Evolutionary conservation across 164 flowering plant species (phyloP), one percentile per base, ranked within the genome.

Genomic region (Amborella trichopoda): DNA sequence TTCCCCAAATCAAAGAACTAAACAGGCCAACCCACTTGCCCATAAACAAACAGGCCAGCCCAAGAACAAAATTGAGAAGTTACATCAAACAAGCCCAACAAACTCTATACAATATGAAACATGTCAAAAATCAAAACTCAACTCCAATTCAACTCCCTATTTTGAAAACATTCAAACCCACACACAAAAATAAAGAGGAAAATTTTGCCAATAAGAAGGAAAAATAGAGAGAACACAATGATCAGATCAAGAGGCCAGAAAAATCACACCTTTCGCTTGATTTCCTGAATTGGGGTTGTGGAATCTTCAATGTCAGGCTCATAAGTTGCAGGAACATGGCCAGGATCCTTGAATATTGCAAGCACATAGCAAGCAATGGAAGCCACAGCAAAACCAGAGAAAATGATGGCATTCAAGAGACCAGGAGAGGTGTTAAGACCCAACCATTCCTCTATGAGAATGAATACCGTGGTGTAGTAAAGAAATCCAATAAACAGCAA

Each of bases 211-310:
- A 30, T 6, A 30, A 30, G 34, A 8, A 14, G 34, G 9, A 30
- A 14, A 30, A 30, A 30, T 30, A 30, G 11, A 30, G 9, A n/a
- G 19, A 37, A 6, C 40, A 37, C 14, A 37, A 37, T 6, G 5
- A 10, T 37, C n/a, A n/a, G 40, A 5, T 37, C 19, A 37, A 14
- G 34, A 21, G n/a, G n/a, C n/a, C 13, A 37, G n/a, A 8, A n/a
- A 37, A 21, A 30, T 1, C 63, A 19, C 9, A 84, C 99, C 93
- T 91, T 91, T 40, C 98, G 83, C 67, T 91, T 91, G 74, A 91
- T 78, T 75, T 91, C 99, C 36, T 87, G 96, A 44, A 91, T 55
- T 13, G 85, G 78, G 34, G 52, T 69, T 19, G 67, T 72, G 5
- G 75, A 33, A 50, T 82, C 95, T 55, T 91, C 99, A 30, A 91